Evolutionary conservation across 805 yeast genomes (phyloP).

Genomic region (Candida saitoana): DNA sequence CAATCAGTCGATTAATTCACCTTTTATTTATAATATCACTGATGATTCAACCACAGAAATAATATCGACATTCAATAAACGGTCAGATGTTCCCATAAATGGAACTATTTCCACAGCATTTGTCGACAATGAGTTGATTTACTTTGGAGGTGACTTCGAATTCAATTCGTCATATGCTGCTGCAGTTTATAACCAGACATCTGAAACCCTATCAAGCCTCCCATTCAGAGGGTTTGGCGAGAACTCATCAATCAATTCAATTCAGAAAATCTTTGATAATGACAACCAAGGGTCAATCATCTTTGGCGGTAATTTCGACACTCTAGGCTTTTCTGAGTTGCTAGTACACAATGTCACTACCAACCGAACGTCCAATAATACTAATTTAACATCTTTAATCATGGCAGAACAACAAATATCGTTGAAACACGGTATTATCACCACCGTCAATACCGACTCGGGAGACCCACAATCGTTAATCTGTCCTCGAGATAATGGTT

Average conservation of each 20-base stretch:
- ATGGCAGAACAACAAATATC: constrained; percentile 62
- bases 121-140: constrained; percentile 47
- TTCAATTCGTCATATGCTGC: constrained; percentile 54
- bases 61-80: constrained; percentile 12
- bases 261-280: constrained; percentile 42
- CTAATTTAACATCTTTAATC: constrained; percentile 37
- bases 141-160: constrained; percentile 76
- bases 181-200: constrained; percentile 55
- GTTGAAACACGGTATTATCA: constrained; percentile 50
- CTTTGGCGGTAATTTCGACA: constrained; percentile 74
- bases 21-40: constrained; percentile 33
- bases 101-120: constrained; percentile 33
- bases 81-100: constrained; percentile 15
- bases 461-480: constrained; percentile 34
- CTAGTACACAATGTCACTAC: constrained; percentile 34
- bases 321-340: constrained; percentile 51
- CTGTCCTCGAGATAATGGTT: constrained; percentile 52
- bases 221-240: constrained; percentile 77
- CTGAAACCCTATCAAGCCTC: constrained; percentile 40
- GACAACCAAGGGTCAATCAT: constrained; percentile 49
- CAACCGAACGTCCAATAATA: constrained; percentile 20
- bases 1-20: constrained; percentile 20
- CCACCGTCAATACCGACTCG: constrained; percentile 40
- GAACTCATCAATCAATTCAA: constrained; percentile 57
- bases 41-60: constrained; percentile 21